Evolutionary conservation across 176 grass and related monocot species (phyloP).

Genomic region (Triticum timopheevii): DNA sequence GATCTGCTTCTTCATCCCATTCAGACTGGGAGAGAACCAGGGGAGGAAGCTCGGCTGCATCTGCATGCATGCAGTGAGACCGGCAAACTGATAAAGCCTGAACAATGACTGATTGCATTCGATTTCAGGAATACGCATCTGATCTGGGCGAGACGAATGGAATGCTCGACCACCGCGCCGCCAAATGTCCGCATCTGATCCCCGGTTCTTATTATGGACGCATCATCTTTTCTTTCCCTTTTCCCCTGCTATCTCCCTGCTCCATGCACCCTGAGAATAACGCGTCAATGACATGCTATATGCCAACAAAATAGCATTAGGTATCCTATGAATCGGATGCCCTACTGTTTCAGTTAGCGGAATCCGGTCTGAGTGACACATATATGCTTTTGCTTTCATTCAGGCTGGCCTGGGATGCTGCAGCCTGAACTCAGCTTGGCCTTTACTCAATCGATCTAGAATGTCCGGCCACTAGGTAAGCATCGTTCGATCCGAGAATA

Average conservation of each 20-base stretch:
- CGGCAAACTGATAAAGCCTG: neutral
- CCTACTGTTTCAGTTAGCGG: too few relatives aligned
- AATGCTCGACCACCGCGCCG: too few relatives aligned
- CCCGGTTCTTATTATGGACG: too few relatives aligned
- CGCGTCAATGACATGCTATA: neutral
- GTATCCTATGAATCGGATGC: neutral
- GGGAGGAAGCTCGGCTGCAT: neutral
- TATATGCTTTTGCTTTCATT: too few relatives aligned
- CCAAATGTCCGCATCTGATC: too few relatives aligned
- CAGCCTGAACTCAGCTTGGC: neutral
- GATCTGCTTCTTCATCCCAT: neutral
- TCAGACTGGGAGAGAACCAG: neutral
- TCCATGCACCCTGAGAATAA: neutral
- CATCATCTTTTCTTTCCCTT: slow-evolving; percentile 35
- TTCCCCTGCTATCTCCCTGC: neutral
- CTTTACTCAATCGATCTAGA: slow-evolving; percentile 5
- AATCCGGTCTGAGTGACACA: too few relatives aligned
- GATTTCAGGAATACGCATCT: slow-evolving; percentile 6
- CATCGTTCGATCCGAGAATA: neutral
- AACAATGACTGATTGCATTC: neutral
- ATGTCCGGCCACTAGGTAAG: neutral
- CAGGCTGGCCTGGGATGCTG: too few relatives aligned
- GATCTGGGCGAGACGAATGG: too few relatives aligned
- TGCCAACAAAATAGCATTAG: neutral
- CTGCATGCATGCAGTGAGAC: neutral